phyloP scores from a whole-genome alignment of 495 filamentous ascomycete genomes.

The Astrothelium macrocarpum region DNA sequence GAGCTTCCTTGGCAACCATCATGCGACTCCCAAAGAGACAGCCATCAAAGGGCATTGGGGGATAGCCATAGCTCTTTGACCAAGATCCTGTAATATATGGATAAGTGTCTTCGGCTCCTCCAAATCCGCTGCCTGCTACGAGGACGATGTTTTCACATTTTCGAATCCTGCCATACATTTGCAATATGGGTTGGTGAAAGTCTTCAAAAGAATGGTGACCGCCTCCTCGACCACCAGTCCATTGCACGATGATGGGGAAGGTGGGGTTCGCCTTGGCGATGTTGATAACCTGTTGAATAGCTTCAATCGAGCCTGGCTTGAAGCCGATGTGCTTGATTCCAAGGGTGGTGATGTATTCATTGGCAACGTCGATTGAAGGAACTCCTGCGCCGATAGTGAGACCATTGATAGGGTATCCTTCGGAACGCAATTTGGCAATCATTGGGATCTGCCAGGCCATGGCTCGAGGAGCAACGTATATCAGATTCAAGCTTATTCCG shows the following conservation, averaged over 20 bases:
- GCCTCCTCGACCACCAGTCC: conserved; percentile 90
- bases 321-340: conserved; percentile 90
- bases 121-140: conserved; percentile 85
- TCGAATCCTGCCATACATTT: conserved; percentile 79
- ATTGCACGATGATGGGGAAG: conserved; percentile 86
- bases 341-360: conserved; percentile 89
- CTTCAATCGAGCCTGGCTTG: conserved; percentile 86
- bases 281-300: conserved; percentile 82
- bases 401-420: conserved; percentile 89
- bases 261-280: conserved; percentile 83
- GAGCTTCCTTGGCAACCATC: conserved; percentile 91
- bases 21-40: conserved; percentile 82
- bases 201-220: conserved; percentile 94
- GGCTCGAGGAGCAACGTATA: conserved; percentile 91
- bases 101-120: conserved; percentile 83
- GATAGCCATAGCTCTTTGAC: conserved; percentile 77
- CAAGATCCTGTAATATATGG: conserved; percentile 84
- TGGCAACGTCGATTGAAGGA: conserved; percentile 84
- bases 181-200: conserved; percentile 86
- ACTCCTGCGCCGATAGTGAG: conserved; percentile 92
- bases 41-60: conserved; percentile 90
- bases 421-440: conserved; percentile 69
- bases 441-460: conserved; percentile 98
- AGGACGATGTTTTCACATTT: conserved; percentile 77
- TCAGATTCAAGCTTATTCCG: conserved; percentile 88